phyloP scores from a whole-genome alignment of 805 yeast species.

The Candida ficus region DNA sequence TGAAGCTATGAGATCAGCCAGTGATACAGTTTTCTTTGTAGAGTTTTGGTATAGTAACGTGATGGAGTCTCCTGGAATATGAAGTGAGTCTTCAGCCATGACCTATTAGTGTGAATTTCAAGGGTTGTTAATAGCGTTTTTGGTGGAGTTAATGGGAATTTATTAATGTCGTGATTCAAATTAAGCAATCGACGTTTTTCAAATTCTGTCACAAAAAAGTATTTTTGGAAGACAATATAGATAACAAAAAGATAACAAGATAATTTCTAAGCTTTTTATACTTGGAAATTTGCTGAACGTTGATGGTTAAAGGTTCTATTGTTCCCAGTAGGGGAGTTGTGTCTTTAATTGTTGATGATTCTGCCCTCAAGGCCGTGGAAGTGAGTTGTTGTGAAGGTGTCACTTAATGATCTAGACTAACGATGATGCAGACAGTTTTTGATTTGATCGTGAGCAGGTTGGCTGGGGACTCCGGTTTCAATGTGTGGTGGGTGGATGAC shows the following conservation, averaged over 20 bases:
- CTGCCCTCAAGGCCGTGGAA: neutral
- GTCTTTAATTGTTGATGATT: neutral
- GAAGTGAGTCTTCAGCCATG: neutral
- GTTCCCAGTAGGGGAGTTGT: no score
- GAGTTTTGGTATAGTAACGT: constrained; percentile 12
- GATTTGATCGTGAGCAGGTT: constrained; percentile 1
- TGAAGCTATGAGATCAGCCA: neutral
- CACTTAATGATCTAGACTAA: no score
- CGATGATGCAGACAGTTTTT: constrained; percentile 1
- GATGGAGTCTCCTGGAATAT: neutral
- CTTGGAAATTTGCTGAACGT: no score
- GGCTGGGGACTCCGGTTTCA: neutral
- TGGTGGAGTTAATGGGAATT: no score
- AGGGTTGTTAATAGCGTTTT: no score
- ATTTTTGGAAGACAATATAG: neutral
- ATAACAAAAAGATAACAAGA: neutral
- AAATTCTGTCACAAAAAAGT: neutral
- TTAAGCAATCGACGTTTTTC: neutral
- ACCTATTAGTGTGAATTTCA: no score
- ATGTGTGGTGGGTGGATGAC: constrained; percentile 5
- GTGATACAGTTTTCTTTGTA: neutral
- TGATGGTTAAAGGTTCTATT: no score
- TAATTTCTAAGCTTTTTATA: no score
- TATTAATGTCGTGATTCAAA: neutral
- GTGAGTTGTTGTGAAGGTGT: neutral